Conservation (phyloP, 139 green algal genomes). For the Trebouxia sp. region DNA sequence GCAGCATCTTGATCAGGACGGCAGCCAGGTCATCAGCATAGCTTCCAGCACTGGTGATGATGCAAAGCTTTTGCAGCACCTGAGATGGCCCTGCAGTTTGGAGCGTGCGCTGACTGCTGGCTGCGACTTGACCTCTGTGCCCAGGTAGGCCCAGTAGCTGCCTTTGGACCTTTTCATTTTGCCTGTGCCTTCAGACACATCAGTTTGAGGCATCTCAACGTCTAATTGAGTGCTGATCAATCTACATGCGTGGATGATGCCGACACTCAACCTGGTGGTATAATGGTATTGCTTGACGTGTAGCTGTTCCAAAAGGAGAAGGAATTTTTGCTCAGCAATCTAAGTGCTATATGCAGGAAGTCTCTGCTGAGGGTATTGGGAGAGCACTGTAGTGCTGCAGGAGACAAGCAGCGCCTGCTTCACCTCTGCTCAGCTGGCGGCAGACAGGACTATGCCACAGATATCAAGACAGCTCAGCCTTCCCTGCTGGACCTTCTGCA, state of each 20-base stretch:
- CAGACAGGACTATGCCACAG: constrained; percentile 45
- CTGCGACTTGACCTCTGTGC: constrained; percentile 73
- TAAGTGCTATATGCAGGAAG: constrained; percentile 65
- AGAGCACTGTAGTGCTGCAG: constrained; percentile 74
- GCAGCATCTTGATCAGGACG: constrained; percentile 53
- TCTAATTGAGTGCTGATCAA: too few relatives aligned
- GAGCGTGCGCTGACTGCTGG: constrained; percentile 61
- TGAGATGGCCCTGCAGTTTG: constrained; percentile 79
- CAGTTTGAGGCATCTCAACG: too few relatives aligned
- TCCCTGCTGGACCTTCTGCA: constrained; percentile 82
- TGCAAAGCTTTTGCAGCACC: constrained; percentile 59
- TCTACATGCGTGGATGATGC: too few relatives aligned
- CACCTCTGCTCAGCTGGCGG: constrained; percentile 61
- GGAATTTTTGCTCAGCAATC: too few relatives aligned
- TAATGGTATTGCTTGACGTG: too few relatives aligned
- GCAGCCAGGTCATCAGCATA: constrained; percentile 58
- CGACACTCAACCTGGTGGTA: too few relatives aligned
- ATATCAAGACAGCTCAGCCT: constrained; percentile 65
- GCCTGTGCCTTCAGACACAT: too few relatives aligned
- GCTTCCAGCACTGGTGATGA: constrained; percentile 6
- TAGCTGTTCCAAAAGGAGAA: too few relatives aligned
- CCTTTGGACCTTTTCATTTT: not conserved
- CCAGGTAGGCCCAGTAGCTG: constrained; percentile 15
- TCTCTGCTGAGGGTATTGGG: constrained; percentile 83
- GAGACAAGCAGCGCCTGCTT: constrained; percentile 68